A percentile compares a stretch with the other conserved stretches of the same genome.
Conservation (phyloP, 202 grass and related monocot genomes). For the Hordeum pubiflorum region DNA sequence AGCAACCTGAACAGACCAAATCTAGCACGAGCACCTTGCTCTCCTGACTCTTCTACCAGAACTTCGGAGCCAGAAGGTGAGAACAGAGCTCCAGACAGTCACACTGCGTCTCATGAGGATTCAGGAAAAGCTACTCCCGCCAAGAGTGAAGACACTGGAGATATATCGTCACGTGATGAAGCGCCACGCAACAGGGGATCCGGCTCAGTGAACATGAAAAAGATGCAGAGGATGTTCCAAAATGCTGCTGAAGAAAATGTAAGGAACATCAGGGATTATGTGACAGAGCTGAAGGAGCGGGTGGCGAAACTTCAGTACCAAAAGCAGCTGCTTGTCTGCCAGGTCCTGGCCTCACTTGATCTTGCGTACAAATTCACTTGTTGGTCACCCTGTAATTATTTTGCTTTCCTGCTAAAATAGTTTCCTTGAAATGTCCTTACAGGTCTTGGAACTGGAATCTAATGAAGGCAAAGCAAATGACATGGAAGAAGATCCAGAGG, state of each 20-base stretch:
- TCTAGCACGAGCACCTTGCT: conserved; percentile 59
- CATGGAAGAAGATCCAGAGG: conserved; percentile 26
- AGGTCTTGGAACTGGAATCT: conserved; percentile 92
- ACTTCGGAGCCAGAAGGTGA: conserved; percentile 56
- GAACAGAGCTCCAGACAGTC: conserved; percentile 61
- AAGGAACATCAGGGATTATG: conserved; percentile 80
- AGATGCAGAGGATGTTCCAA: conserved; percentile 97
- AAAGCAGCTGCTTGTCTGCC: conserved; percentile 93
- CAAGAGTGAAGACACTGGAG: conserved; percentile 70
- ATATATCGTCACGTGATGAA: conserved; percentile 65
- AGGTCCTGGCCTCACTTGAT: conserved; percentile 42
- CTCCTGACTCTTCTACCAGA: conserved; percentile 59
- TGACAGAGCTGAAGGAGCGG: conserved; percentile 90
- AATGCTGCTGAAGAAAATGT: conserved; percentile 97
- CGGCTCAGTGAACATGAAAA: conserved; percentile 97
- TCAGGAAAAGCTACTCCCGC: conserved; percentile 61
- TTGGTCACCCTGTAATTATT: not conserved
- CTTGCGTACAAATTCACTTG: not conserved
- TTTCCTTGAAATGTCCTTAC: conserved; percentile 8
- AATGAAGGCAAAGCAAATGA: conserved; percentile 55
- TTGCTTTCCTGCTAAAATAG: conserved; percentile 14
- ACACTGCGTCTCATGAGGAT: conserved; percentile 36
- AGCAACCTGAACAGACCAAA: conserved; percentile 57
- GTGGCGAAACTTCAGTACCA: conserved; percentile 98
- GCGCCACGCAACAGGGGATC: conserved; percentile 69